Base-by-base conservation (phyloP, 805 yeast species). In the Pichia cabralensis region DNA sequence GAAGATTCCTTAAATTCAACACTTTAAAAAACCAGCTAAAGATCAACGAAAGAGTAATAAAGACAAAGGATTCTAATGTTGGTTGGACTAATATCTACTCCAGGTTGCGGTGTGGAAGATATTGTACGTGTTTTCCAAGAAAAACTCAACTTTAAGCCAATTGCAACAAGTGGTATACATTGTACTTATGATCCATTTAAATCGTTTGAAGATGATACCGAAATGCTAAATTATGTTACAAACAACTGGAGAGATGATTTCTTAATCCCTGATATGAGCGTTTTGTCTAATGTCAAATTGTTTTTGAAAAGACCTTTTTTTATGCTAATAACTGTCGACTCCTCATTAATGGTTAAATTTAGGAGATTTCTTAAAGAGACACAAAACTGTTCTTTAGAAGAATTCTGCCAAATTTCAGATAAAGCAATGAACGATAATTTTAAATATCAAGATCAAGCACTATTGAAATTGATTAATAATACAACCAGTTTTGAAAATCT, bases 231-330 rank as follows among this genome's bases (percentile, higher is more conserved):
- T 8, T 67, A 65, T 47, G 84, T 74, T 8, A 86, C 95, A 0
- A 48, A 55, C 18, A 61, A 75, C 37, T 88, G 94, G 88, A 58
- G 64, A 21, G 56, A 66, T 11, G 60, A 79, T 44, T 74, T 64
- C 47, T 89, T 84, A 2, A 53, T 80, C 3, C 50, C 69, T 0
- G 70, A 72, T 34, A 60, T 80, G 5, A 52, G 56, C 3, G 59
- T 62, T 10, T 42, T 67, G 10, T 56, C 55, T 3, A 52, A 67
- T 31, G 58, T 80, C 21, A 62, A 64, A 2, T 54, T 53, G 16
- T 55, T 81, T 9, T 60, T 69, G 22, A 76, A 77, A 41, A 61
- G 96, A 38, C 96, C 97, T 0, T 89, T 84, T 52, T 85, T 86
- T 49, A 64, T 85, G 20, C 94, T 86, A 47, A 47, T 88, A 2